These are phyloP conservation scores for Cyphellophora europaea DNA, from an alignment of 2,329 filamentous ascomycete genomes.

Conservation along the genomic window DNA sequence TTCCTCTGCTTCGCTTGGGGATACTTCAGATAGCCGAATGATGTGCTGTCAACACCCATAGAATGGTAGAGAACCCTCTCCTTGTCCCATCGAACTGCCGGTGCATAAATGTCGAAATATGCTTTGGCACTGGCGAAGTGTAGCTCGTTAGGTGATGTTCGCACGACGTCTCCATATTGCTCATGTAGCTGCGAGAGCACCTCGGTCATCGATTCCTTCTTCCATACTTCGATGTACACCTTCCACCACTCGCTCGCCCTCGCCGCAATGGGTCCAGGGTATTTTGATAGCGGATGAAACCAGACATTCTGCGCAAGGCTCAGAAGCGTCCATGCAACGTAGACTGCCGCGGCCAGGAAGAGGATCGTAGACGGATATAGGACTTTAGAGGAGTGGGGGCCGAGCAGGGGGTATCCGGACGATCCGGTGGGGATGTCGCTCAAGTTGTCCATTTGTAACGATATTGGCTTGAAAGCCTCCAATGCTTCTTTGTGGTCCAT, in stretches of 20 bases:
- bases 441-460: background rate
- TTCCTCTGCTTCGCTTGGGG: constrained; percentile 17
- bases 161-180: constrained; percentile 21
- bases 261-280: constrained; percentile 8
- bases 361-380: too few relatives aligned
- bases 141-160: constrained; percentile 21
- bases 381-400: too few relatives aligned
- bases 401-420: too few relatives aligned
- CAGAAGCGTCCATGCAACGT: too few relatives aligned
- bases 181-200: constrained; percentile 16
- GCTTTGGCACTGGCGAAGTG: constrained; percentile 15
- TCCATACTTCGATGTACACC: constrained; percentile 6
- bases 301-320: constrained; percentile 10
- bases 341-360: too few relatives aligned
- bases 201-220: constrained; percentile 12
- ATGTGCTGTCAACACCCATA: constrained; percentile 17
- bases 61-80: constrained; percentile 13
- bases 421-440: too few relatives aligned
- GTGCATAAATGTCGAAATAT: constrained; percentile 17
- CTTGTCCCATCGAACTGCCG: constrained; percentile 16
- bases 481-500: too few relatives aligned
- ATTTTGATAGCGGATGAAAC: constrained; percentile 10
- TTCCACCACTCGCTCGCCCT: constrained; percentile 3
- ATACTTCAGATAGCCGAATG: constrained; percentile 13
- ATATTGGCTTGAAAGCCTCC: constrained; percentile 40